A percentile compares a stretch with the other conserved stretches of the same genome.
These are phyloP conservation scores for Leishmania gerbilli DNA, from an alignment of 208 protist genomes.

Conservation along the genomic window DNA sequence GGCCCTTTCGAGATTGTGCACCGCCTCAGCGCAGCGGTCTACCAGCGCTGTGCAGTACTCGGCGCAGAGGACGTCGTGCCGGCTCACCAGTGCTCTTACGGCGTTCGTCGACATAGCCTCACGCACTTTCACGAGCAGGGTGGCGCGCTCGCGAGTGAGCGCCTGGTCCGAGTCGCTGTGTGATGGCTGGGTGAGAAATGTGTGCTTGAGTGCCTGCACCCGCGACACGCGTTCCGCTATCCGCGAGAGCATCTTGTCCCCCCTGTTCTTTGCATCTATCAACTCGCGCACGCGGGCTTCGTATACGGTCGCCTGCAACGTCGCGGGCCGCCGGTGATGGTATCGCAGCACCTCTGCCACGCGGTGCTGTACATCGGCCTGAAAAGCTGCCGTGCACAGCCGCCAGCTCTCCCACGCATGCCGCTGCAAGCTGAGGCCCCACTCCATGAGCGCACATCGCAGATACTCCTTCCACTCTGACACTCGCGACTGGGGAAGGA, in stretches of 20 bases:
- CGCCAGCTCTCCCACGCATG: constrained; percentile 33
- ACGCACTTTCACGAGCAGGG: constrained; percentile 40
- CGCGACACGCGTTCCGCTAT: constrained; percentile 55
- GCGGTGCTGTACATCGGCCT: constrained; percentile 46
- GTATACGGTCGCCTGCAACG: constrained; percentile 78
- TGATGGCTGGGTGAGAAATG: constrained; percentile 31
- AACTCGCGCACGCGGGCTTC: constrained; percentile 82
- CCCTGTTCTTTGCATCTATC: constrained; percentile 41
- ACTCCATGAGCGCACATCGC: constrained; percentile 39
- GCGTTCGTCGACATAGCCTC: constrained; percentile 47
- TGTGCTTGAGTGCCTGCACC: constrained; percentile 44
- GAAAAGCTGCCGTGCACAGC: constrained; percentile 31
- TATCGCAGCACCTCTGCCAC: constrained; percentile 70
- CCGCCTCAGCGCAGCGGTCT: constrained; percentile 34
- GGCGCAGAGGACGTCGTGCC: constrained; percentile 42
- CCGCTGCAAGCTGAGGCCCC: constrained; percentile 43
- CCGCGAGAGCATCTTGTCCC: constrained; percentile 59
- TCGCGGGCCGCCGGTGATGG: constrained; percentile 78
- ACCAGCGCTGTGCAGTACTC: constrained; percentile 50
- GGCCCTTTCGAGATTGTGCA: constrained; percentile 24
- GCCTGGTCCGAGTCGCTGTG: constrained; percentile 35
- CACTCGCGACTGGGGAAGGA: constrained; percentile 45
- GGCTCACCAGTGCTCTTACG: constrained; percentile 56
- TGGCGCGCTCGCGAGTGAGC: constrained; percentile 41
- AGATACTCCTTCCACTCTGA: constrained; percentile 38